phyloP scores from a whole-genome alignment of 1,284 basidiomycete species.

The Apiotrichum brassicae region DNA sequence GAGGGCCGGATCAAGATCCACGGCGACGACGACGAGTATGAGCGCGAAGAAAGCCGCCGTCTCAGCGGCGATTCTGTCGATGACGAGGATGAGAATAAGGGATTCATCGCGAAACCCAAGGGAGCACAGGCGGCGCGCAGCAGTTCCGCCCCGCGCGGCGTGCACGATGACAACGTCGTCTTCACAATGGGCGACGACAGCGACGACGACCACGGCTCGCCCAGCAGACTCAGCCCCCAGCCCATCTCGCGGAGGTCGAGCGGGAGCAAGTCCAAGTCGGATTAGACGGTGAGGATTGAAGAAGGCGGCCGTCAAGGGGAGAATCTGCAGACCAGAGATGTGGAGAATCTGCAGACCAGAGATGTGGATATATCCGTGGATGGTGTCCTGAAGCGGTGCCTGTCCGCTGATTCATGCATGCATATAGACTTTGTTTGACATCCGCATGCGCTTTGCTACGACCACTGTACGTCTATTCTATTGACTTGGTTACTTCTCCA shows the following conservation, averaged over 20 bases:
- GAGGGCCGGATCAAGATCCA: conserved; percentile 5
- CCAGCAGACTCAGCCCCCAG: not conserved
- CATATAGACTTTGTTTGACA: too few relatives aligned
- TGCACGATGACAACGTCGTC: conserved; percentile 66
- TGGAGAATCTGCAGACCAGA: too few relatives aligned
- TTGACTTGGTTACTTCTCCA: too few relatives aligned
- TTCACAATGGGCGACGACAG: conserved; percentile 72
- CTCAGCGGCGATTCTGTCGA: not conserved
- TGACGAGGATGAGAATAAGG: conserved; percentile 6
- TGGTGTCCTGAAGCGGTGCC: too few relatives aligned
- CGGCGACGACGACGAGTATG: conserved; percentile 3
- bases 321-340: too few relatives aligned
- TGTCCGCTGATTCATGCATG: too few relatives aligned
- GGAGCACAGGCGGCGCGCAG: conserved; percentile 3
- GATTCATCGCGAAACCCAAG: not conserved
- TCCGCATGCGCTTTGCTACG: too few relatives aligned
- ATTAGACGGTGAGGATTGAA: not conserved
- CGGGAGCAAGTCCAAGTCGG: conserved; percentile 3
- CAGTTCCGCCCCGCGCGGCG: conserved; percentile 34
- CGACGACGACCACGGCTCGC: conserved; percentile 10
- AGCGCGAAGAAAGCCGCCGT: not conserved
- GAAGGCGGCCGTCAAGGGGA: too few relatives aligned
- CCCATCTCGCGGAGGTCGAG: not conserved
- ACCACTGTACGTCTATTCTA: too few relatives aligned
- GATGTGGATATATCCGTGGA: too few relatives aligned